phyloP scores from a whole-genome alignment of 177 flowering plant species.

The Vitis hybrid region DNA sequence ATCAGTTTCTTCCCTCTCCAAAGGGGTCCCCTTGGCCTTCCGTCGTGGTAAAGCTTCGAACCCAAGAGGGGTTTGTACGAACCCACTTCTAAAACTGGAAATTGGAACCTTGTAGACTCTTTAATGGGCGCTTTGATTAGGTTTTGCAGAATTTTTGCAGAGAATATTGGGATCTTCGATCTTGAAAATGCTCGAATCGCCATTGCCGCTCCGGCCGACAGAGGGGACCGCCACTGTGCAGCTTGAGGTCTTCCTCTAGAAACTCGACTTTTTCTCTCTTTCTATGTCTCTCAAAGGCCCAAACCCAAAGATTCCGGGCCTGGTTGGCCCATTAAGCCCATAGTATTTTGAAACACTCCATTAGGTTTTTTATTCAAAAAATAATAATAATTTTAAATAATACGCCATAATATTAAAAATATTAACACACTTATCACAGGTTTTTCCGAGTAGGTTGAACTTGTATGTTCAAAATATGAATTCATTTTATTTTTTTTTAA shows the following conservation, averaged over 20 bases:
- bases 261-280: neutral
- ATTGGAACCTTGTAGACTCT: conserved; percentile 5
- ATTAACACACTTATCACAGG: too few species aligned
- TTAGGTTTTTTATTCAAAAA: too few species aligned
- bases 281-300: neutral
- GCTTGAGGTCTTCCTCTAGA: neutral
- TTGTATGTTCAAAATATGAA: too few species aligned
- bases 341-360: too few species aligned
- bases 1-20: conserved; percentile 89
- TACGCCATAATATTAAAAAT: too few species aligned
- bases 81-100: conserved; percentile 6
- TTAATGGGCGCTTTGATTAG: conserved; percentile 12
- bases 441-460: too few species aligned
- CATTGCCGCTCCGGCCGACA: conserved; percentile 25
- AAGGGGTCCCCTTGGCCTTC: conserved; percentile 89
- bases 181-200: conserved; percentile 38
- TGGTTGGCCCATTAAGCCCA: too few species aligned
- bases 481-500: too few species aligned
- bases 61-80: conserved; percentile 8
- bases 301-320: too few species aligned
- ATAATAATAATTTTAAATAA: too few species aligned
- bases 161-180: conserved; percentile 24
- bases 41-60: conserved; percentile 58
- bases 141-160: conserved; percentile 24
- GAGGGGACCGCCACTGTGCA: neutral